Conservation (phyloP, 176 grass and related monocot genomes). For the Juncus inflexus region DNA sequence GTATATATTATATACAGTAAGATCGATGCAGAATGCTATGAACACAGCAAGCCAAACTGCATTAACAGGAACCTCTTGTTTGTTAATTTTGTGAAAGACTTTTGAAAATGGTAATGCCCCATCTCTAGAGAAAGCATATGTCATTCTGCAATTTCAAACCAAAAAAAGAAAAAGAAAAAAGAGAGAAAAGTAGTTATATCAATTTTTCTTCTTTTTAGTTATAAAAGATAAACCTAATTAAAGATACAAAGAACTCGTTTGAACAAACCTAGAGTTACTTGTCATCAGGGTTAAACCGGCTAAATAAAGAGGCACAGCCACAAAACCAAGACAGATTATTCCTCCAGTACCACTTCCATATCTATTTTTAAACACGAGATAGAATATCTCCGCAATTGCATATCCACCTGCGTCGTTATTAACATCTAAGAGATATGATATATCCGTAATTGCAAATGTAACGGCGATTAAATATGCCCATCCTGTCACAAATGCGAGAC, state of each 20-base stretch:
- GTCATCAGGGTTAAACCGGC: conserved; percentile 37
- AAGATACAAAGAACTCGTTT: background rate
- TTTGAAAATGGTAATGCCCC: conserved; percentile 50
- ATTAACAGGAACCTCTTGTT: conserved; percentile 55
- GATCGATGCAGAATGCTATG: conserved; percentile 50
- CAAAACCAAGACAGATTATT: conserved; percentile 35
- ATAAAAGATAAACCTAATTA: too few species aligned
- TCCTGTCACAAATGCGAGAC: conserved; percentile 35
- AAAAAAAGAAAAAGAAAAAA: background rate
- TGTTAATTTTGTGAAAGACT: conserved; percentile 41
- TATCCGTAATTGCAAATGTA: conserved; percentile 38
- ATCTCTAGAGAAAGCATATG: conserved; percentile 57
- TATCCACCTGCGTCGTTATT: conserved; percentile 59
- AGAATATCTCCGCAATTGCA: conserved; percentile 48
- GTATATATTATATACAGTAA: conserved; percentile 23
- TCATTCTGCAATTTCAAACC: conserved; percentile 31
- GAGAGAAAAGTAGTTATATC: background rate
- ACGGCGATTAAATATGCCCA: conserved; percentile 46
- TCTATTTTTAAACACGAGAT: conserved; percentile 33
- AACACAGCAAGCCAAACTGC: conserved; percentile 56
- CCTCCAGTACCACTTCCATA: conserved; percentile 43
- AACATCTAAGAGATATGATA: conserved; percentile 36
- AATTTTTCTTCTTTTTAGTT: background rate
- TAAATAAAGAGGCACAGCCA: conserved; percentile 45
- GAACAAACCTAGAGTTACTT: conserved; percentile 37